These are phyloP conservation scores for Phytopythium aichiense DNA, from an alignment of 352 stramenopile species.

Conservation along the genomic window DNA sequence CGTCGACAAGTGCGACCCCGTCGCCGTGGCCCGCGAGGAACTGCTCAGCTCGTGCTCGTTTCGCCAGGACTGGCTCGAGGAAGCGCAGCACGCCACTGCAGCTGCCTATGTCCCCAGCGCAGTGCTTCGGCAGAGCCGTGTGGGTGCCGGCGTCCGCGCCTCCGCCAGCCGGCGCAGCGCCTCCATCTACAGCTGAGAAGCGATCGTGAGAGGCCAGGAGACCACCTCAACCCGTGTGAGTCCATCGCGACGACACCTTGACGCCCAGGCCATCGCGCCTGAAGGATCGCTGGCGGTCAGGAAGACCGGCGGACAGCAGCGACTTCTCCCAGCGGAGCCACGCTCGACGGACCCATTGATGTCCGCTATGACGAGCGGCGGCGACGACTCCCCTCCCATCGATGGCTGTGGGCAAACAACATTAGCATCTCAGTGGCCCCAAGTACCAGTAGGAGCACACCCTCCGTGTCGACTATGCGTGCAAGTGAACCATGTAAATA, in stretches of 20 bases:
- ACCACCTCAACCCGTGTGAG: not conserved
- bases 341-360: not conserved
- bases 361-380: not conserved
- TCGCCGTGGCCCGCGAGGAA: conserved; percentile 31
- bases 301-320: not conserved
- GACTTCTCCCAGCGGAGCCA: not conserved
- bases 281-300: not conserved
- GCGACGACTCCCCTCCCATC: not conserved
- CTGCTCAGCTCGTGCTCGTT: conserved; percentile 10
- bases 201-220: not conserved
- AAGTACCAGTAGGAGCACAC: conserved; percentile 1
- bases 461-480: not conserved
- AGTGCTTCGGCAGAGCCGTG: not conserved
- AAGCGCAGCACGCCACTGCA: not conserved
- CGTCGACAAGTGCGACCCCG: conserved; percentile 23
- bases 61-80: conserved; percentile 1
- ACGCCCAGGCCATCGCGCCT: not conserved
- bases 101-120: conserved; percentile 1
- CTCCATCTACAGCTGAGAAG: conserved; percentile 5
- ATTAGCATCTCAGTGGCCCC: not conserved
- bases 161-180: conserved; percentile 2
- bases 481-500: conserved; percentile 8
- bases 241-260: not conserved
- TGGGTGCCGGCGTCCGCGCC: not conserved
- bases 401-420: not conserved